Base-by-base conservation (phyloP, 768 basidiomycete species). In the Trametes cingulata region DNA sequence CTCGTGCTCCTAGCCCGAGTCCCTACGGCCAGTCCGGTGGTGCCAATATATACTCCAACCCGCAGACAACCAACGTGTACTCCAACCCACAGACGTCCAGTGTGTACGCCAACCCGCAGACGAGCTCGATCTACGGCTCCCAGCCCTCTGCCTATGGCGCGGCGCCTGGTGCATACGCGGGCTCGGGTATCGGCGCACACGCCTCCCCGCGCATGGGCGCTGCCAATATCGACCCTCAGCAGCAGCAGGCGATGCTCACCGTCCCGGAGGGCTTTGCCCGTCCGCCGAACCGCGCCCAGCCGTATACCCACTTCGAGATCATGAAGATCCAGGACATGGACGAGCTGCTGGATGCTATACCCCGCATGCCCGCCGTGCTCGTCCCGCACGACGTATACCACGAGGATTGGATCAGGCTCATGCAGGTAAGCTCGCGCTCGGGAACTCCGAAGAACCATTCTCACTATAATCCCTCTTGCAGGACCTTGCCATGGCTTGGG, bases 241-340 rank as follows among this genome's bases (percentile, higher is more conserved):
- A 53, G 15, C 49, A 65, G 51, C 62, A 61, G 61, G 61, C 54
- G 29, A 71, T 73, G 73, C 66, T 74, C 36, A 35, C 70, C 10
- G 78, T 84, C 1, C 90, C 90, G 0, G 88, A 89, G 65, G 87
- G 85, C 49, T 92, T 92, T 75, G 82, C 80, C 13, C 86, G 91
- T 45, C 85, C 87, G 15, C 80, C 88, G 42, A 91, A 89, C 67
- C 80, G 80, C 33, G 80, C 83, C 19, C 82, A 84, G 61, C 75
- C 87, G 7, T 93, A 86, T 72, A 81, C 84, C 0, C 82, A 83
- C 27, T 93, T 93, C 69, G 83, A 84, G 14, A 74, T 80, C 3
- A 85, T 86, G 77, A 89, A 85, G 73, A 78, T 93, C 49, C 82
- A 86, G 66, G 85, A 90, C 40, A 87, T 93, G 88, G 87, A 92